Evolutionary conservation across 2,329 filamentous ascomycete genomes (phyloP), one percentile per base, ranked within the genome.

Genomic region (Aspergillus novofumigatus): DNA sequence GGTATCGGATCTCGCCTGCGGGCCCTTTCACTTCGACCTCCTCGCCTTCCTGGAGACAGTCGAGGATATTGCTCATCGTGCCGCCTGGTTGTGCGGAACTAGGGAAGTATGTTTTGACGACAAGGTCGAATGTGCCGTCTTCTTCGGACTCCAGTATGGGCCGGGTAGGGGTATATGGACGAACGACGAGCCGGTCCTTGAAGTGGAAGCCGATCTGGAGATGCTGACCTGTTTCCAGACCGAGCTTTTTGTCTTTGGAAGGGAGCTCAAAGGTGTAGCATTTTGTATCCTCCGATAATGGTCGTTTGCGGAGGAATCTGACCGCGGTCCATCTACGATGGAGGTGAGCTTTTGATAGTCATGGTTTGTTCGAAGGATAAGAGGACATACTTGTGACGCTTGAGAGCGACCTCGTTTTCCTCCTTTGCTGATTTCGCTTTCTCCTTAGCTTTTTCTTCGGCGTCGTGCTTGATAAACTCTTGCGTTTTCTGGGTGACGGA

Each of bases 161-260:
- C 10, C 75, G 67, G 0, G 77, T 80, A 0, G 81, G 81, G 0
- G 81, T 82, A 62, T 83, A 83, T 0, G 73, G 72, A 1, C 81
- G 75, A 11, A 81, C 73, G 10, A 83, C 70, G 71, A 83, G 79
- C 52, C 75, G 73, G 60, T 83, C 80, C 45, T 71, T 65, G 57
- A 83, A 71, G 57, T 84, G 80, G 62, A 83, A 82, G 2, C 81
- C 81, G 8, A 83, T 59, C 54, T 81, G 75, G 23, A 84, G 67
- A 61, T 84, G 81, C 63, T 84, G 79, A 53, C 81, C 80, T 0
- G 78, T 83, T 17, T 73, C 74, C 0, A 83, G 66, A 0, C 80
- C 80, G 0, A 83, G 72, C 6, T 74, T 68, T n/a, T 72, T 68
- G 35, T 71, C 70, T 21, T 62, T 65, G 1, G 72, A 65, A 0